Evolutionary conservation across 2,329 filamentous ascomycete genomes (phyloP), one percentile per base, ranked within the genome.

Genomic region (Aureobasidium musti): DNA sequence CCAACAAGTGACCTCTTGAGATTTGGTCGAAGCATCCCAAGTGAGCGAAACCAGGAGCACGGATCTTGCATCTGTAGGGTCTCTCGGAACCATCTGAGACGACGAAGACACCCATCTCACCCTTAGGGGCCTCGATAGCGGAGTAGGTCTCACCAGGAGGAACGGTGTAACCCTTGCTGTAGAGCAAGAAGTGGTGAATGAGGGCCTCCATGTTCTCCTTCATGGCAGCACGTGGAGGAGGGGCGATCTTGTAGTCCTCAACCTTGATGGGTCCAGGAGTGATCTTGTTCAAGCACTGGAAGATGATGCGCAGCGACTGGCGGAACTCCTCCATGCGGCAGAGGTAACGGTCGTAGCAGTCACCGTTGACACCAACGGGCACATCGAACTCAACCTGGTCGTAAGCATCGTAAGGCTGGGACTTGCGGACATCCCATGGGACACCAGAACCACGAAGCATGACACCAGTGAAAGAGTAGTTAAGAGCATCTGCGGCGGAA

Each of bases 201-300:
- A 99, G 87, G 45, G 95, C 93, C 83, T 99, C 95, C 96, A 99
- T 99, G 84, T 99, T 99, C 87, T 99, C 95, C 87, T 99, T 99
- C 95, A 99, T 99, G 75, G 95, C 95, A 52, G 91, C 85, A 76
- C 95, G 89, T n/a, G 95, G 96, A 69, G 95, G 95, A 26, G 95
- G 95, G 2, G 91, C 90, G 75, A 99, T 87, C 87, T 99, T 99
- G 88, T 98, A 99, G 81, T 99, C 95, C 81, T 99, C 95, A 49
- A 97, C 92, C 72, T 94, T 91, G 77, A 98, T 87, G 63, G 95
- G 95, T 33, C 95, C 95, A 57, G 91, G 86, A 57, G 96, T 94
- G 91, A 99, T 99, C 84, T 99, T 92, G 86, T 99, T 98, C 73
- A 99, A 83, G 80, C 96, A 99, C 81, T 99, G 96, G 84, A 96